Evolutionary conservation across 2,329 filamentous ascomycete species (phyloP).

Genomic region (Colletotrichum limetticola): DNA sequence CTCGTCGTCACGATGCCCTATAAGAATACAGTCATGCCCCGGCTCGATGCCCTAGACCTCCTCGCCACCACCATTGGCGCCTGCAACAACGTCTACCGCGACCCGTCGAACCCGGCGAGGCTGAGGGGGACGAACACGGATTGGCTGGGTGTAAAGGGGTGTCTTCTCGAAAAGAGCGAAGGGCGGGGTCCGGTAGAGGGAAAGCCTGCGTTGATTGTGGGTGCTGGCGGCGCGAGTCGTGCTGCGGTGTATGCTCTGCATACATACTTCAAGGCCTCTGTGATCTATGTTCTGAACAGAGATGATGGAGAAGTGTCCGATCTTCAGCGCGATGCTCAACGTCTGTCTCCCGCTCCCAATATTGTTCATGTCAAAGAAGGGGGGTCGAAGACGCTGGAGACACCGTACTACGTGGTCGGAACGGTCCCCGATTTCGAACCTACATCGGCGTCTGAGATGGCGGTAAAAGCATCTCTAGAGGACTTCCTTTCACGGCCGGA

Average conservation of each 20-base stretch:
- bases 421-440: constrained; percentile 52
- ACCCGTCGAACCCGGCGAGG: constrained; percentile 36
- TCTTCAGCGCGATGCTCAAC: constrained; percentile 40
- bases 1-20: constrained; percentile 51
- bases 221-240: constrained; percentile 53
- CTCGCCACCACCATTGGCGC: constrained; percentile 48
- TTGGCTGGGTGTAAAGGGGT: constrained; percentile 52
- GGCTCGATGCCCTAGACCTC: constrained; percentile 49
- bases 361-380: constrained; percentile 44
- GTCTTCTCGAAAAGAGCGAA: constrained; percentile 40
- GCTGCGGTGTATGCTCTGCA: constrained; percentile 50
- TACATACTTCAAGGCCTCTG: constrained; percentile 40
- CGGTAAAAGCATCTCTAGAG: constrained; percentile 40
- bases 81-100: constrained; percentile 48
- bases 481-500: constrained; percentile 40
- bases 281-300: constrained; percentile 50
- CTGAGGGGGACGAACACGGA: constrained; percentile 55
- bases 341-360: constrained; percentile 32
- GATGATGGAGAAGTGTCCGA: constrained; percentile 43
- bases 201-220: constrained; percentile 48
- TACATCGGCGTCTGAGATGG: constrained; percentile 41
- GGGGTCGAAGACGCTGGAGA: constrained; percentile 38
- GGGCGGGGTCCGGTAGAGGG: constrained; percentile 25
- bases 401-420: constrained; percentile 49
- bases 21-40: constrained; percentile 48